A percentile compares a stretch with the other conserved stretches of the same genome.
phyloP scores from a whole-genome alignment of 306 rosid species.

The Quercus suber region DNA sequence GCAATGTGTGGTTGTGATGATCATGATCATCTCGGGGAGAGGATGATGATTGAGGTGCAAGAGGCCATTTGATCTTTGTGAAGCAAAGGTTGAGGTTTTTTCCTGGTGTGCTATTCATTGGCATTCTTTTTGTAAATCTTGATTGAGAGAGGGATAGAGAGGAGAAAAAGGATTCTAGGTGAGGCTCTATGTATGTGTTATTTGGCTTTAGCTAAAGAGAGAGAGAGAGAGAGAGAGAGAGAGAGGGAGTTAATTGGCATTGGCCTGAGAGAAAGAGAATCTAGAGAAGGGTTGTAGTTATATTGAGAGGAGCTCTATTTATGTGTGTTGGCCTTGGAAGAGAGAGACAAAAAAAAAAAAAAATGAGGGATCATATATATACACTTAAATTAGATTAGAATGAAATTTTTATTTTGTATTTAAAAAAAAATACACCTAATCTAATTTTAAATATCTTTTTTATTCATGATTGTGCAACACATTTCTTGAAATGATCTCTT shows the following conservation, averaged over 20 bases:
- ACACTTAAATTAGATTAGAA: too few relatives aligned
- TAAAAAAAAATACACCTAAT: too few relatives aligned
- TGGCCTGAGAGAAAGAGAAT: too few relatives aligned
- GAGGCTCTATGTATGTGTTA: background rate
- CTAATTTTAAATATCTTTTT: background rate
- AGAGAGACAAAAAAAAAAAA: too few relatives aligned
- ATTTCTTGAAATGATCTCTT: background rate
- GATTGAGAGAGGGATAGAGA: background rate
- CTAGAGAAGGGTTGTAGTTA: too few relatives aligned
- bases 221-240: too few relatives aligned
- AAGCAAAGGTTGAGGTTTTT: constrained; percentile 62
- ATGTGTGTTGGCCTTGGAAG: too few relatives aligned
- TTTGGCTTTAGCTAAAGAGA: too few relatives aligned
- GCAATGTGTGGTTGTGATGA: constrained; percentile 21
- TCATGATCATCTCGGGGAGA: constrained; percentile 21
- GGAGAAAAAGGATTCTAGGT: background rate
- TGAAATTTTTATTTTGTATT: too few relatives aligned
- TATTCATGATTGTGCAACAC: background rate
- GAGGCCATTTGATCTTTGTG: constrained; percentile 49
- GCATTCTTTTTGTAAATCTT: constrained; percentile 34
- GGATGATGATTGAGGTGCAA: constrained; percentile 27
- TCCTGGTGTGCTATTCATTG: constrained; percentile 30
- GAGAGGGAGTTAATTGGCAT: too few relatives aligned
- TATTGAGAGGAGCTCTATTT: too few relatives aligned
- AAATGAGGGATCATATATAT: too few relatives aligned